Conservation (phyloP, 768 basidiomycete species). For the Lactarius evosmus region DNA sequence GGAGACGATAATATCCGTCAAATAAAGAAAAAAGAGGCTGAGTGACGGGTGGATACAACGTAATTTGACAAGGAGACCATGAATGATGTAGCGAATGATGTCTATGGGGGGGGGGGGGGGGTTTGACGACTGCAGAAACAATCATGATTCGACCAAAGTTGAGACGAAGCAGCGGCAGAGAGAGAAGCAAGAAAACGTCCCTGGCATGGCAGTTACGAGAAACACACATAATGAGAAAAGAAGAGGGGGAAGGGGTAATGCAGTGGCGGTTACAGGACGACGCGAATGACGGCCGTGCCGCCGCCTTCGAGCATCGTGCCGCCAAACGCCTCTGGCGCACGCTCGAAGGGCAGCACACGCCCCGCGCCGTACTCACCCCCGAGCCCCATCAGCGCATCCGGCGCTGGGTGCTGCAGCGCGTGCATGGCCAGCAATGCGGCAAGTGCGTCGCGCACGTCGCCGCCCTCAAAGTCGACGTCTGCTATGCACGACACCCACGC, state of each 20-base stretch:
- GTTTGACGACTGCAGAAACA: neutral
- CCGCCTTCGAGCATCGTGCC: constrained; percentile 34
- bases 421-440: constrained; percentile 41
- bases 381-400: constrained; percentile 28
- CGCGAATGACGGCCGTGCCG: constrained; percentile 36
- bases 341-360: constrained; percentile 52
- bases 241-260: no score
- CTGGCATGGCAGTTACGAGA: neutral
- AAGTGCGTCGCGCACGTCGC: constrained; percentile 59
- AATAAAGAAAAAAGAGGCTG: neutral
- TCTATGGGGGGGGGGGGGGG: neutral
- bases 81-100: neutral
- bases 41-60: neutral
- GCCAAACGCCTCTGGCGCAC: constrained; percentile 49
- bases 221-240: constrained; percentile 1
- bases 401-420: constrained; percentile 36
- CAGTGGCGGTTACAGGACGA: constrained; percentile 28
- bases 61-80: neutral
- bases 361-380: constrained; percentile 35
- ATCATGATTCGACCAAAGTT: neutral
- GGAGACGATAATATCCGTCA: neutral
- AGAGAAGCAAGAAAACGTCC: neutral
- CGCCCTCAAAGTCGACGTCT: constrained; percentile 82
- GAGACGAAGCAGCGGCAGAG: neutral
- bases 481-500: constrained; percentile 79